phyloP scores from a whole-genome alignment of 2,329 filamentous ascomycete species.

The Colletotrichum eremochloae region DNA sequence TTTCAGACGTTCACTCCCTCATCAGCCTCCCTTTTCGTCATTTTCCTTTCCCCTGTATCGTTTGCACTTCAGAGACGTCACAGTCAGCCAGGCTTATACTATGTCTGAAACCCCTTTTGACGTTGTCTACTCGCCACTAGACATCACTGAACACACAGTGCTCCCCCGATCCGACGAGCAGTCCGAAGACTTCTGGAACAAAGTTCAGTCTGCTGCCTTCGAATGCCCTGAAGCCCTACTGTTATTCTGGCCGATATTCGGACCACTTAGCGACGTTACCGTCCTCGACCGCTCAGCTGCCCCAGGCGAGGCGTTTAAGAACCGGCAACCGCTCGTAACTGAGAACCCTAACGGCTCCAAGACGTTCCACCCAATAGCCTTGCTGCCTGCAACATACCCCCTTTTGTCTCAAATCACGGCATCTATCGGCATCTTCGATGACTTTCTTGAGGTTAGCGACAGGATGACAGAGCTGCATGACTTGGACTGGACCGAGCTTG shows the following conservation, averaged over 20 bases:
- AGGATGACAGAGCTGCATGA: conserved; percentile 6
- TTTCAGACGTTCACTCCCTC: background rate
- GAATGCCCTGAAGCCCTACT: conserved; percentile 11
- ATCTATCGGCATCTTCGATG: background rate
- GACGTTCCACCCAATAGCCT: conserved; percentile 9
- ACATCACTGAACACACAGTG: conserved; percentile 16
- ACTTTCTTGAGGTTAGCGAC: background rate
- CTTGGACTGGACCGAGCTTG: background rate
- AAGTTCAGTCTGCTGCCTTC: conserved; percentile 1
- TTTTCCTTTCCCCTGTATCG: background rate
- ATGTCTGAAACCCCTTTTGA: background rate
- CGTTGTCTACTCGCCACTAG: conserved; percentile 4
- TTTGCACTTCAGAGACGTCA: background rate
- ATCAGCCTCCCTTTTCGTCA: background rate
- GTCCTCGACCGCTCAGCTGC: conserved; percentile 11
- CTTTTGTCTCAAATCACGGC: conserved; percentile 1
- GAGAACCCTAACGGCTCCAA: conserved; percentile 4
- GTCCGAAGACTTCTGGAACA: conserved; percentile 12
- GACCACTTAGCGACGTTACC: background rate
- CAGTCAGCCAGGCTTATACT: background rate
- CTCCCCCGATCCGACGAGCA: conserved; percentile 8
- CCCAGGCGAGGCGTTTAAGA: conserved; percentile 4
- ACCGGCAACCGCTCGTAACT: background rate
- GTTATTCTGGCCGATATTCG: conserved; percentile 15
- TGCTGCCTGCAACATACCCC: conserved; percentile 14